Percentiles rank a stretch among this genome's conserved stretches.
Evolutionary conservation across 371 early-diverging fungal genomes (phyloP).

Genomic region (Apophysomyces trapeziformis): DNA sequence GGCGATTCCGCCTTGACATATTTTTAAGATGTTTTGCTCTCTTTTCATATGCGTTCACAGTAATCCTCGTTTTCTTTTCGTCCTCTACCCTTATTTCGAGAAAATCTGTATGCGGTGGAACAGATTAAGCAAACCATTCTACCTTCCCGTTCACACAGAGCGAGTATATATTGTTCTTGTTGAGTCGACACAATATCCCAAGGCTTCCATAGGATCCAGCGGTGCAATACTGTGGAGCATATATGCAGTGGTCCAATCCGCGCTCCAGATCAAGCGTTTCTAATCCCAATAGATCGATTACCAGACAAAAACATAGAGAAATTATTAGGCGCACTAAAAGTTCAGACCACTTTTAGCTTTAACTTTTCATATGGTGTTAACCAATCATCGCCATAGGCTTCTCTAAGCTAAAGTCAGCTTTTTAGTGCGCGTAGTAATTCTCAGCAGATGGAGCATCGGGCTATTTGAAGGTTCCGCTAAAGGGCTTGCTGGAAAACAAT

Average conservation of each 20-base stretch:
- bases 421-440: no score
- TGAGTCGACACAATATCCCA: not conserved
- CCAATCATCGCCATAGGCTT: no score
- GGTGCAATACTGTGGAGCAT: not conserved
- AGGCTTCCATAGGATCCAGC: not conserved
- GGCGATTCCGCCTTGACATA: not conserved
- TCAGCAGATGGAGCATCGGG: not conserved
- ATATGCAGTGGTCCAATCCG: not conserved
- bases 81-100: not conserved
- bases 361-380: no score
- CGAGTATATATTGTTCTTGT: not conserved
- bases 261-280: conserved; percentile 1
- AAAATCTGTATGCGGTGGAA: not conserved
- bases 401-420: no score
- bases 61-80: not conserved
- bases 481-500: not conserved
- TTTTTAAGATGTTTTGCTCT: not conserved
- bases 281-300: conserved; percentile 1
- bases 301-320: not conserved
- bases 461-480: not conserved
- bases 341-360: no score
- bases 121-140: not conserved
- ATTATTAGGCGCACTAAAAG: no score
- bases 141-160: not conserved
- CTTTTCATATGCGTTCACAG: not conserved